These are phyloP conservation scores for Penicillium hesseltinei DNA, from an alignment of 2,329 filamentous ascomycete species.

Conservation along the genomic window DNA sequence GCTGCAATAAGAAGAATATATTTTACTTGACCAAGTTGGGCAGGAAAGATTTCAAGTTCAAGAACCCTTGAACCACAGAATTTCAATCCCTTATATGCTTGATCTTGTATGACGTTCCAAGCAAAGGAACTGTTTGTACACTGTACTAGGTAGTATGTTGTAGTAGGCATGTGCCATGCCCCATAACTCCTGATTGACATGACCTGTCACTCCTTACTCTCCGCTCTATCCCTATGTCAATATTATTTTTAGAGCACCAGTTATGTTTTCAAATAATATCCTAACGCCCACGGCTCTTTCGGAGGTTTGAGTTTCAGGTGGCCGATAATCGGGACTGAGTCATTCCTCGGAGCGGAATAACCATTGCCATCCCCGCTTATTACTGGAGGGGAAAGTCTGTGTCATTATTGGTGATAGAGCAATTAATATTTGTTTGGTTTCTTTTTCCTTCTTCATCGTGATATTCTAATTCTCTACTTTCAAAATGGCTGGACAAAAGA, in stretches of 20 bases:
- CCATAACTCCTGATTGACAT: neutral
- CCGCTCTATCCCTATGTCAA: too few relatives aligned
- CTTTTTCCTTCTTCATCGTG: conserved; percentile 2
- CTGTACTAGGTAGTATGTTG: neutral
- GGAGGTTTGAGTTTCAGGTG: neutral
- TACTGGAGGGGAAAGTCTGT: conserved; percentile 27
- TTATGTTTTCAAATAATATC: neutral
- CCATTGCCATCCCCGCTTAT: conserved; percentile 31
- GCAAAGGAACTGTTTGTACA: neutral
- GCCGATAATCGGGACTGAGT: conserved; percentile 25
- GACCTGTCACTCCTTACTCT: neutral
- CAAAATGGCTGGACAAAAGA: conserved; percentile 40
- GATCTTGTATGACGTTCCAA: neutral
- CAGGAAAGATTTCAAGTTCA: neutral
- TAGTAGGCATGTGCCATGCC: neutral
- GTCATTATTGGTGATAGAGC: conserved; percentile 26
- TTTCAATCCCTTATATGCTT: neutral
- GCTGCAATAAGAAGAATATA: neutral
- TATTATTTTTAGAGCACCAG: too few relatives aligned
- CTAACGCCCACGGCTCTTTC: neutral
- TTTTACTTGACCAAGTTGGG: neutral
- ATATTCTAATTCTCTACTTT: conserved; percentile 2
- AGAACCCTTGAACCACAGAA: neutral
- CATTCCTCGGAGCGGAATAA: conserved; percentile 35
- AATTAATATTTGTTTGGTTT: conserved; percentile 11